These are phyloP conservation scores for Aspergillus awamori DNA, from an alignment of 2,329 filamentous ascomycete species.

Conservation along the genomic window DNA sequence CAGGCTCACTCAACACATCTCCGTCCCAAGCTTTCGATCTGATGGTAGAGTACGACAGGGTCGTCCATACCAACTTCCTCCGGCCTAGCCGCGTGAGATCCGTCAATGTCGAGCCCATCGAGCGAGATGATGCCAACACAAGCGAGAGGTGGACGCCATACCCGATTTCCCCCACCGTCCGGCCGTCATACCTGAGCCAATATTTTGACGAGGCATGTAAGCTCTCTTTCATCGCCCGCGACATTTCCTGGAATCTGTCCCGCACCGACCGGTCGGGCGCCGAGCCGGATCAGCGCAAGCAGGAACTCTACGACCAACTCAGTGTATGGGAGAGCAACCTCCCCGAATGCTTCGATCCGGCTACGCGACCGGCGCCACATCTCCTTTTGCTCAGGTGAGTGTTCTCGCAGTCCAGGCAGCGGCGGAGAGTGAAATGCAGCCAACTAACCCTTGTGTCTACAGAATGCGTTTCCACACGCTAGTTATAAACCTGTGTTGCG, in stretches of 20 bases:
- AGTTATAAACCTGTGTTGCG: slow-evolving; percentile 30
- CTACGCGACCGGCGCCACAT: slow-evolving; percentile 15
- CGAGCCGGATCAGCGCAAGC: slow-evolving; percentile 10
- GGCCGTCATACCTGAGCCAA: slow-evolving; percentile 19
- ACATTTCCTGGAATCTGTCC: slow-evolving; percentile 18
- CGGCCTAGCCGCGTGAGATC: slow-evolving; percentile 18
- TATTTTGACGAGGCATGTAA: slow-evolving; percentile 27
- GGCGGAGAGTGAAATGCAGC: too few relatives aligned
- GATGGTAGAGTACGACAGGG: neutral
- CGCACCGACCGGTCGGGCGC: neutral
- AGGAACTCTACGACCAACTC: slow-evolving; percentile 17
- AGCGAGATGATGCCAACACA: neutral
- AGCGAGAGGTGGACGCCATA: slow-evolving; percentile 22
- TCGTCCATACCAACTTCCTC: slow-evolving; percentile 27
- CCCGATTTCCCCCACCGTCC: slow-evolving; percentile 8
- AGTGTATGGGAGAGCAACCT: slow-evolving; percentile 17
- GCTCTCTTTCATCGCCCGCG: slow-evolving; percentile 25
- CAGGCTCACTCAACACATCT: neutral
- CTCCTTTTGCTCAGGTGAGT: slow-evolving; percentile 22
- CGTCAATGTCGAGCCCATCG: slow-evolving; percentile 20
- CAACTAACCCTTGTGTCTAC: neutral
- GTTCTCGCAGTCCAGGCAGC: too few relatives aligned
- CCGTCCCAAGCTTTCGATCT: neutral
- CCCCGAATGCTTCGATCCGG: slow-evolving; percentile 8
- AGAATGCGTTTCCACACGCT: slow-evolving; percentile 33